These are phyloP conservation scores for Diversispora eburnea DNA, from an alignment of 192 early-diverging fungal genomes.

Conservation along the genomic window DNA sequence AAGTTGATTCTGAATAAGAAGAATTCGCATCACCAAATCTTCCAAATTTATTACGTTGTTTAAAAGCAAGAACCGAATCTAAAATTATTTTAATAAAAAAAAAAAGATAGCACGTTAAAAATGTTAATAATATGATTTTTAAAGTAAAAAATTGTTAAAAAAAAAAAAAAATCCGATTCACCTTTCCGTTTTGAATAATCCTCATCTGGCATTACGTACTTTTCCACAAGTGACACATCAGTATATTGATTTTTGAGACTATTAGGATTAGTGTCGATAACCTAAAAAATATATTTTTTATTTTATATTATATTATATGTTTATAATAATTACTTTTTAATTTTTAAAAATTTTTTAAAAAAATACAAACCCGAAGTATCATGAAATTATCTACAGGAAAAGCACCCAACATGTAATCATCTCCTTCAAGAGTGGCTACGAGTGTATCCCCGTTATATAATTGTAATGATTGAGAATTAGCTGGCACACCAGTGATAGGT, in stretches of 20 bases:
- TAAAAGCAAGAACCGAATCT: conserved; percentile 88
- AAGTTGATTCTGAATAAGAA: conserved; percentile 34
- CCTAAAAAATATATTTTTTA: conserved; percentile 48
- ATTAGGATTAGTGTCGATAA: conserved; percentile 67
- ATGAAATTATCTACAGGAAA: conserved; percentile 84
- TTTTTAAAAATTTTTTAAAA: background rate
- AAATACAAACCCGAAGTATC: conserved; percentile 58
- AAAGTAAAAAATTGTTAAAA: background rate
- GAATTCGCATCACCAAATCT: conserved; percentile 66
- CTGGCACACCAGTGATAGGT: conserved; percentile 86
- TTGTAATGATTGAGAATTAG: conserved; percentile 58
- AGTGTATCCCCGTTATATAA: conserved; percentile 55
- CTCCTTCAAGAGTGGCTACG: conserved; percentile 50
- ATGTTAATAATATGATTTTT: background rate
- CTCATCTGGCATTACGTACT: conserved; percentile 86
- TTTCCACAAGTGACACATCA: conserved; percentile 88
- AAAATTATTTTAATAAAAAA: background rate
- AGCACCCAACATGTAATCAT: conserved; percentile 74
- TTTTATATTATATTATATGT: conserved; percentile 2
- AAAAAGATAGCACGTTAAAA: background rate
- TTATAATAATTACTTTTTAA: background rate
- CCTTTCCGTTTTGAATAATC: conserved; percentile 81
- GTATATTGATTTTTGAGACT: conserved; percentile 68
- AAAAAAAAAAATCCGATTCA: conserved; percentile 26
- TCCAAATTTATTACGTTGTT: conserved; percentile 84